Evolutionary conservation across 2,329 filamentous ascomycete species (phyloP).

Genomic region (Penicillium sp.): DNA sequence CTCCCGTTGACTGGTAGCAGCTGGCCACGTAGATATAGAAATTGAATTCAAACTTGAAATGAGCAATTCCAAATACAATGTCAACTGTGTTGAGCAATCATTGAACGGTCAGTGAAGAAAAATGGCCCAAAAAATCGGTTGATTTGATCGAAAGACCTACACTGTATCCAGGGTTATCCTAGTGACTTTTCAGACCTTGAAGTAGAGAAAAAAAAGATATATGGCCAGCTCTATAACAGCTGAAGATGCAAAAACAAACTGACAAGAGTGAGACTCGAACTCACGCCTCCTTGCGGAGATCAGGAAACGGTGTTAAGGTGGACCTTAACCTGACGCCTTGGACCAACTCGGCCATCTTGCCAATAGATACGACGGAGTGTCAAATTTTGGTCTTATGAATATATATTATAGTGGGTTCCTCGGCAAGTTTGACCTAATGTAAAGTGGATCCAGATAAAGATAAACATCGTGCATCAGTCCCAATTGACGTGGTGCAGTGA

Average conservation of each 20-base stretch:
- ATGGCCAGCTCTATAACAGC: too few species aligned
- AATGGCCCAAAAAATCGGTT: too few species aligned
- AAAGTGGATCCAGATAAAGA: conserved; percentile 2
- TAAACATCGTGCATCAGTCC: conserved; percentile 5
- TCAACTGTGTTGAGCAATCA: too few species aligned
- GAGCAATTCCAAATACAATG: too few species aligned
- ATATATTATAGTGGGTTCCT: background rate
- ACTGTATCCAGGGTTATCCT: too few species aligned
- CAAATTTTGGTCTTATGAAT: background rate
- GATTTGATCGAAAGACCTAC: too few species aligned
- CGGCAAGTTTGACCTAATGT: background rate
- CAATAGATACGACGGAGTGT: conserved; percentile 2
- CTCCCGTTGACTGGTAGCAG: too few species aligned
- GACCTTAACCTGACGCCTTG: conserved; percentile 32
- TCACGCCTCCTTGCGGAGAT: conserved; percentile 19
- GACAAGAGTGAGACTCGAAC: conserved; percentile 23
- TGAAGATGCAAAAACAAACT: conserved; percentile 11
- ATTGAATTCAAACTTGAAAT: too few species aligned
- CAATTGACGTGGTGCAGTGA: conserved; percentile 4
- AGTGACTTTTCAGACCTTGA: too few species aligned
- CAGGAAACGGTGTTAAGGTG: conserved; percentile 23
- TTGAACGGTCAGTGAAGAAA: too few species aligned
- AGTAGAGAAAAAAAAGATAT: background rate
- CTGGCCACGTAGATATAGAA: too few species aligned
- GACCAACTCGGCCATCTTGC: conserved; percentile 33